Percentiles rank a stretch among this genome's conserved stretches.
Conservation (phyloP, 768 basidiomycete genomes). For the Hygrophorus russula region DNA sequence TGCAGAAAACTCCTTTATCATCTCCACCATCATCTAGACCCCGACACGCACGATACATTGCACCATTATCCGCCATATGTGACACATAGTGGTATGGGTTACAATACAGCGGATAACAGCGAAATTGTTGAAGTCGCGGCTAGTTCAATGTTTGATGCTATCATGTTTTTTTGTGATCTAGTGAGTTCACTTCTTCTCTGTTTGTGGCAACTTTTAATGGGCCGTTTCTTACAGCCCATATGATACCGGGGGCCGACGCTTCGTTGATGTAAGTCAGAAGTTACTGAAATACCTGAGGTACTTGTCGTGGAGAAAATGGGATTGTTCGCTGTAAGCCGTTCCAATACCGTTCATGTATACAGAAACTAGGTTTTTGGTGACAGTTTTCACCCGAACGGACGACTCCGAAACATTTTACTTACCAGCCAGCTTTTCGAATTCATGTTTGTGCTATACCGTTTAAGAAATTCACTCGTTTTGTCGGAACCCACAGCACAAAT, state of each 20-base stretch:
- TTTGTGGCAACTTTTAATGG: not conserved
- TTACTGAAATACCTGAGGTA: slow-evolving; percentile 28
- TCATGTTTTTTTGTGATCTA: slow-evolving; percentile 80
- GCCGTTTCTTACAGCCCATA: slow-evolving; percentile 40
- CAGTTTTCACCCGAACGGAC: slow-evolving; percentile 59
- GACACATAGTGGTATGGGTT: not conserved
- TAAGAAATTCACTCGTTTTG: not conserved
- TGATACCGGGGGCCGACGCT: slow-evolving; percentile 75
- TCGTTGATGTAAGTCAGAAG: slow-evolving; percentile 40
- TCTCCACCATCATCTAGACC: no score
- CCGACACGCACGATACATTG: not conserved
- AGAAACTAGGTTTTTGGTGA: slow-evolving; percentile 21
- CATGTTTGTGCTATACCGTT: slow-evolving; percentile 34
- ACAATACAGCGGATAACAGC: slow-evolving; percentile 23
- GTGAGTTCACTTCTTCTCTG: slow-evolving; percentile 28
- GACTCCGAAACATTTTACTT: slow-evolving; percentile 76
- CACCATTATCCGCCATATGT: not conserved
- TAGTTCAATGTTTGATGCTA: slow-evolving; percentile 63
- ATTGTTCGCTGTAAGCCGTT: slow-evolving; percentile 50
- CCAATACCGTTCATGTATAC: slow-evolving; percentile 1
- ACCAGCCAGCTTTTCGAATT: slow-evolving; percentile 72
- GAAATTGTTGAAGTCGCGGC: slow-evolving; percentile 56
- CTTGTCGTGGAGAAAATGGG: slow-evolving; percentile 74
- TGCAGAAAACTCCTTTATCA: no score
- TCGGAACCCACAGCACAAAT: slow-evolving; percentile 37